Base-by-base conservation (phyloP, 208 protist genomes). In the Trypanosoma congolense region DNA sequence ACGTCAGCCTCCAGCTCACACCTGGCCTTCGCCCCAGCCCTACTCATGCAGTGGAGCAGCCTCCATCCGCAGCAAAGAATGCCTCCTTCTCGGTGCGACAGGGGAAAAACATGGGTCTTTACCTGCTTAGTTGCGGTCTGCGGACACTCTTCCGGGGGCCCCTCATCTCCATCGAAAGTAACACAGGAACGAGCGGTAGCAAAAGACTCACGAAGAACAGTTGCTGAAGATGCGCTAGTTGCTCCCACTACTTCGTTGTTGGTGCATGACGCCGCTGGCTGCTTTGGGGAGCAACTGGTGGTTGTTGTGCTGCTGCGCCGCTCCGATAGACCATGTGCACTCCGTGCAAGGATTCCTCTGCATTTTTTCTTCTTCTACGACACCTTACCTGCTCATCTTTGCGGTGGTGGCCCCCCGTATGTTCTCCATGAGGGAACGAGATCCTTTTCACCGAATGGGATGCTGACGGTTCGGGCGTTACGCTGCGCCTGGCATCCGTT, bases 11-110 rank as follows among this genome's bases (percentile, higher is more conserved):
- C 67, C 21, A 91, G 60, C 42, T 52, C 55, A 25, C 43, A 12
- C 12, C 73, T 65, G 8, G 81, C 77, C 57, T 75, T 53, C 41
- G 52, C 63, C 5, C 69, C 69, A 29, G 71, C 52, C 9, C 56
- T 31, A 2, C 61, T 62, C 19, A 46, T 24, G 25, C 56, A 31
- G 46, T 87, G 80, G 36, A 92, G 74, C 50, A 89, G 61, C 3
- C 61, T 48, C 82, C 85, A 92, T 16, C 70, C 85, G 12, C 85
- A 73, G 52, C 85, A 92, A 25, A 92, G 61, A 30, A 81, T 58
- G 29, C 60, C 59, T 21, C 81, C 85, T 45, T 92, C 80, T 31
- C 65, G 58, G 63, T 92, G 85, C 1, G 72, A 59, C 50, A 83
- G 73, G 24, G 71, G 74, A 47, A 92, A 64, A 12, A 77, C 45